Evolutionary conservation across 805 yeast genomes (phyloP), one percentile per base, ranked within the genome.

Genomic region (Wickerhamiella alocasiicola): DNA sequence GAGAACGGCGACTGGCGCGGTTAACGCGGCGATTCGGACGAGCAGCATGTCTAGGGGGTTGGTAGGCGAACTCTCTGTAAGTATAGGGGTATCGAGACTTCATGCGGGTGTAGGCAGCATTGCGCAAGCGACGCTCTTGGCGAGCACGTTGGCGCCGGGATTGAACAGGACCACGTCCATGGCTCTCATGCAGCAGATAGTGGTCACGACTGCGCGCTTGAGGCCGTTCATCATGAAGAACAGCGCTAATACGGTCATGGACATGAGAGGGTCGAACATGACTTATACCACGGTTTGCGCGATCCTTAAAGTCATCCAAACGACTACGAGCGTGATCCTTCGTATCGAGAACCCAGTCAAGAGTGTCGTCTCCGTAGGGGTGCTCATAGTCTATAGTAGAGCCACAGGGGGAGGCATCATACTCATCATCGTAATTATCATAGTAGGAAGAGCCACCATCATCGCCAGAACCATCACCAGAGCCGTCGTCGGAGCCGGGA

Each of bases 251-350:
- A n/a, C 41, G 13, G 16, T 37, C 35, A 16, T 30, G 41, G n/a
- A 37, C 9, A 26, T 37, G 41, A 20, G 24, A 19, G 2, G 41
- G 41, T 4, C 35, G 19, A 11, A 37, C 12, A 15, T 37, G 41
- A 31, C 41, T 37, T 9, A 29, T 7, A 5, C 25, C 41, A 9
- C 35, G 34, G 6, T 24, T 29, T n/a, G 41, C 28, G 6, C 41
- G 24, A 9, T 37, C 41, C 28, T 30, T 37, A 17, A 25, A 25
- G 24, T 24, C 11, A 17, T 37, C 34, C 11, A 17, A 25, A 16
- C 41, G 35, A 18, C 28, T 19, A 13, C 41, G 41, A 17, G 32
- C 25, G 16, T 37, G 41, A 24, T 37, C 41, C 30, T 37, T 37
- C 20, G 41, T 37, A 23, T 37, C 41, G 19, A 37, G 24, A 15